These are phyloP conservation scores for Pichia sp. DNA, from an alignment of 1,139 yeast species.

Conservation along the genomic window DNA sequence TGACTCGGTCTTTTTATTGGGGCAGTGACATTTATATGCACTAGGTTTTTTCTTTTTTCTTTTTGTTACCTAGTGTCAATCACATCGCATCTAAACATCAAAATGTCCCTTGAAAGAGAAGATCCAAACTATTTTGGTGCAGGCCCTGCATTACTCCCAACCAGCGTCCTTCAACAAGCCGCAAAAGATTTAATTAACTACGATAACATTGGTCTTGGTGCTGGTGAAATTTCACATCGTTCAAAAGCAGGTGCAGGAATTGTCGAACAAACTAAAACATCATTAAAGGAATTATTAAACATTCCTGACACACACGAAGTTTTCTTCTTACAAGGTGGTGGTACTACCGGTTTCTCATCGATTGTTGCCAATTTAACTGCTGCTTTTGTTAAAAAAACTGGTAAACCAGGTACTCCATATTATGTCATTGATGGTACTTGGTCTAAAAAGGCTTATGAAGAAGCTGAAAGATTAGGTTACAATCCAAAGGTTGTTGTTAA, in stretches of 20 bases:
- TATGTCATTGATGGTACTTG: conserved; percentile 90
- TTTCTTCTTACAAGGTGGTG: conserved; percentile 95
- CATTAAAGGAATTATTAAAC: conserved; percentile 53
- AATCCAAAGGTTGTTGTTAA: conserved; percentile 67
- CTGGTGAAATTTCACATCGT: conserved; percentile 95
- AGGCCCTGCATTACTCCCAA: conserved; percentile 91
- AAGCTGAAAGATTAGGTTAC: conserved; percentile 77
- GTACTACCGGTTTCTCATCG: conserved; percentile 90
- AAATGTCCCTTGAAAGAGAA: conserved; percentile 49
- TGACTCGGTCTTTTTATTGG: no score
- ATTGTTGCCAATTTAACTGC: conserved; percentile 80
- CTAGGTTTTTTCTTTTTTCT: no score
- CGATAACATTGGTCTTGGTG: conserved; percentile 66
- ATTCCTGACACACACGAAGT: conserved; percentile 93
- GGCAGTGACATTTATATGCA: not conserved
- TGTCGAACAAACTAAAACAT: conserved; percentile 68
- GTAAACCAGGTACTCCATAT: conserved; percentile 73
- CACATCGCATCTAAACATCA: not conserved
- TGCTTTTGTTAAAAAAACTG: conserved; percentile 59
- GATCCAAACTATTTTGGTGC: conserved; percentile 91
- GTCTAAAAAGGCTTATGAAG: conserved; percentile 84
- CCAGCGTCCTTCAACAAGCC: conserved; percentile 77
- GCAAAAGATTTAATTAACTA: conserved; percentile 74
- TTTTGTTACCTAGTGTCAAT: no score
- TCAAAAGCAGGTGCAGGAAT: conserved; percentile 74